phyloP scores from a whole-genome alignment of 225 moss, liverwort and hornwort genomes.

The Bryum argenteum region DNA sequence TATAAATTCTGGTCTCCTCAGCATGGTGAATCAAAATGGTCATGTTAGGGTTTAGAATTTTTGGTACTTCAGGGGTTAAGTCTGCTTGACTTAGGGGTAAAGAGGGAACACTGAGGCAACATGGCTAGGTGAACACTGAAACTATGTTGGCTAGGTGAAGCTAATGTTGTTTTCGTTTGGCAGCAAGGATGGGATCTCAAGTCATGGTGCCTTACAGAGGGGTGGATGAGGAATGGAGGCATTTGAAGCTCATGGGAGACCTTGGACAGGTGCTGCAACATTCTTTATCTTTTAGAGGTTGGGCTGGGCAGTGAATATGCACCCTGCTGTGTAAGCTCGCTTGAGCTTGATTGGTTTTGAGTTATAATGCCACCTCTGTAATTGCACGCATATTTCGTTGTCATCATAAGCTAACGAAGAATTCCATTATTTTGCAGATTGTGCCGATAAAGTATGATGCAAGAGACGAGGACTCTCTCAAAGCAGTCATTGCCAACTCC shows the following conservation, averaged over 20 bases:
- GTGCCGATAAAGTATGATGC: conserved; percentile 73
- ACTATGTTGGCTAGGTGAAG: neutral
- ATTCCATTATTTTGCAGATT: conserved; percentile 50
- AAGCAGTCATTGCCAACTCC: conserved; percentile 71
- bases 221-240: conserved; percentile 77
- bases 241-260: conserved; percentile 96
- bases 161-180: conserved; percentile 33
- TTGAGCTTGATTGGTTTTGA: conserved; percentile 6
- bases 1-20: neutral
- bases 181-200: conserved; percentile 95
- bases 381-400: neutral
- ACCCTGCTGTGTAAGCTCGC: neutral
- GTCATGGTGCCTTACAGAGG: conserved; percentile 92
- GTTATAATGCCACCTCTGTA: neutral
- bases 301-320: conserved; percentile 10
- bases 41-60: neutral
- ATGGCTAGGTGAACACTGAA: too few relatives aligned
- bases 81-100: neutral
- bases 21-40: neutral
- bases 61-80: neutral
- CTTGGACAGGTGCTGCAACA: conserved; percentile 66
- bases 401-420: conserved; percentile 8
- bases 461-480: conserved; percentile 79
- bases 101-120: neutral
- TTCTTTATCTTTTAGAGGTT: neutral